Conservation (phyloP, 345 rosid genomes). For the Bretschneidera sinensis region DNA sequence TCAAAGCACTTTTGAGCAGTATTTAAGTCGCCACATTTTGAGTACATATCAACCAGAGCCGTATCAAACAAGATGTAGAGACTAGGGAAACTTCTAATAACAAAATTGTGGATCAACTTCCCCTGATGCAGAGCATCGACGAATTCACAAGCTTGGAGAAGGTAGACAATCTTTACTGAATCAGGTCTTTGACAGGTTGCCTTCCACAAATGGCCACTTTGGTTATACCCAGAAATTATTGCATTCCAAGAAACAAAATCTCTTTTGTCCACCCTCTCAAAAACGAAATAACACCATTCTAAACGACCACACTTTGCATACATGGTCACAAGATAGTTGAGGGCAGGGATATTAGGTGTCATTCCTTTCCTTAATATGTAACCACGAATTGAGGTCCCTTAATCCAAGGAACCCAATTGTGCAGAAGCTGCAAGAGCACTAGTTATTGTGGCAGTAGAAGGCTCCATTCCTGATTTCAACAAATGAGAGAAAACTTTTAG, state of each 20-base stretch:
- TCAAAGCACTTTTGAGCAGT: constrained; percentile 62
- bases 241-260: constrained; percentile 87
- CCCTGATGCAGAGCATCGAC: constrained; percentile 50
- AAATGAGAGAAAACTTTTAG: constrained; percentile 43
- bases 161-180: constrained; percentile 56
- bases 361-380: constrained; percentile 45
- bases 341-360: constrained; percentile 41
- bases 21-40: constrained; percentile 66
- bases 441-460: constrained; percentile 56
- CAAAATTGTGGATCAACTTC: constrained; percentile 59
- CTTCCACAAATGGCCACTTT: constrained; percentile 47
- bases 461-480: constrained; percentile 39
- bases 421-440: constrained; percentile 67
- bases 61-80: constrained; percentile 45
- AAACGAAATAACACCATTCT: constrained; percentile 48
- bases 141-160: constrained; percentile 71
- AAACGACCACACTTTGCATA: constrained; percentile 56
- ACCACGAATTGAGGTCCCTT: constrained; percentile 64
- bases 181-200: constrained; percentile 39
- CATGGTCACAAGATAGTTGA: constrained; percentile 70
- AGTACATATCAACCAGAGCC: constrained; percentile 73
- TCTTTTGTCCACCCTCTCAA: constrained; percentile 41
- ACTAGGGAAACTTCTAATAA: constrained; percentile 43
- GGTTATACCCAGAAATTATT: constrained; percentile 61
- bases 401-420: constrained; percentile 42